These are phyloP conservation scores for Aristolochia fimbriata DNA, from an alignment of 164 flowering plant genomes.

Conservation along the genomic window DNA sequence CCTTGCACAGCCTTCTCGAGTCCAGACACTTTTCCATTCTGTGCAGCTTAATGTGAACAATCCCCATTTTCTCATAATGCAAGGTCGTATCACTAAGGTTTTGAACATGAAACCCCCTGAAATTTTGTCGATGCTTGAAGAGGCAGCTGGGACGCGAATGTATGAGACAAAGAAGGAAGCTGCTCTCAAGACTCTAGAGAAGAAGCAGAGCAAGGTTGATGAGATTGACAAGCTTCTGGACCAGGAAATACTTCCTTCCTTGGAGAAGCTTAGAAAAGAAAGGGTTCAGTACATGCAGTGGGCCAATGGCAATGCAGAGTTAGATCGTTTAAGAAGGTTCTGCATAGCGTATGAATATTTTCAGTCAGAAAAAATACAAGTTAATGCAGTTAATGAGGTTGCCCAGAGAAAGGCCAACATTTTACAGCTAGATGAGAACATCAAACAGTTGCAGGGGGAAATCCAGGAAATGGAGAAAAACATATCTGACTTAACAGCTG, in stretches of 20 bases:
- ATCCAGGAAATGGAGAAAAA: slow-evolving; percentile 59
- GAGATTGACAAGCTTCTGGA: slow-evolving; percentile 97
- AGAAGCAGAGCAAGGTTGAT: slow-evolving; percentile 94
- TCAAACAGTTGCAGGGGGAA: slow-evolving; percentile 28
- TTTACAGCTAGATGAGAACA: slow-evolving; percentile 38
- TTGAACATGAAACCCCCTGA: slow-evolving; percentile 99
- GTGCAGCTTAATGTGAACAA: slow-evolving; percentile 98
- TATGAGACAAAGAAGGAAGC: slow-evolving; percentile 95
- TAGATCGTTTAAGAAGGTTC: slow-evolving; percentile 82
- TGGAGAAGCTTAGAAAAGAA: slow-evolving; percentile 91
- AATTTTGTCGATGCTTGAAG: slow-evolving; percentile 95
- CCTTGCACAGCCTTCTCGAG: slow-evolving; percentile 95
- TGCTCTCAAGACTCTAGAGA: slow-evolving; percentile 92
- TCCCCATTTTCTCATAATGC: slow-evolving; percentile 99
- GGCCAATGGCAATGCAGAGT: slow-evolving; percentile 92
- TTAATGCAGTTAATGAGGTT: slow-evolving; percentile 51
- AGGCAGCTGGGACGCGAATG: slow-evolving; percentile 99
- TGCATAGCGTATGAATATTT: slow-evolving; percentile 91
- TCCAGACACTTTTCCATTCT: slow-evolving; percentile 96
- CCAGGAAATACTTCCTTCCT: slow-evolving; percentile 87
- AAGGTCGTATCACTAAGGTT: slow-evolving; percentile 99
- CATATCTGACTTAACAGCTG: slow-evolving; percentile 46
- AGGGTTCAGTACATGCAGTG: slow-evolving; percentile 93
- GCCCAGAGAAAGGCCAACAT: slow-evolving; percentile 52
- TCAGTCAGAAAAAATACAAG: slow-evolving; percentile 69